Conservation (phyloP, 768 basidiomycete genomes). For the Tricholoma sp. region DNA sequence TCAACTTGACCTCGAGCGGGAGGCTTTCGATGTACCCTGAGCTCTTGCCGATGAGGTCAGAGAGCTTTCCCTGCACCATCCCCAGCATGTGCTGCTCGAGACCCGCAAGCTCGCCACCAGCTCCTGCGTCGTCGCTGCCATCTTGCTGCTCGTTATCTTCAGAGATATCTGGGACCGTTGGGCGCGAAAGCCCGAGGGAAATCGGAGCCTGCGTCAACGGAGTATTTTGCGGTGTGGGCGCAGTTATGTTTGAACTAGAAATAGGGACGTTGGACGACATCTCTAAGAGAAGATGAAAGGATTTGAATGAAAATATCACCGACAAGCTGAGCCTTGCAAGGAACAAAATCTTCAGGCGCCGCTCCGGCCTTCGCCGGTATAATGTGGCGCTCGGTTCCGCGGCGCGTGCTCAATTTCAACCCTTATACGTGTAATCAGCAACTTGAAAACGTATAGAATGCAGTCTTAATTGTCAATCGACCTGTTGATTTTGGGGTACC, state of each 20-base stretch:
- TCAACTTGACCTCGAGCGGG: slow-evolving; percentile 74
- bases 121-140: slow-evolving; percentile 37
- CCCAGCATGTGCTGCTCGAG: slow-evolving; percentile 66
- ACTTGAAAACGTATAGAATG: not conserved
- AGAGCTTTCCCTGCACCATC: slow-evolving; percentile 86
- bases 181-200: slow-evolving; percentile 72
- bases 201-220: slow-evolving; percentile 82
- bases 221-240: slow-evolving; percentile 95
- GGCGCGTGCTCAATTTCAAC: not conserved
- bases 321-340: not conserved
- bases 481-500: not conserved
- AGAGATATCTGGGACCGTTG: slow-evolving; percentile 82
- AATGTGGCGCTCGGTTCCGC: not conserved
- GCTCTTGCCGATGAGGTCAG: slow-evolving; percentile 80
- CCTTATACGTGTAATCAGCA: not conserved
- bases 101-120: slow-evolving; percentile 28
- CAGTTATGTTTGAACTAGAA: slow-evolving; percentile 54
- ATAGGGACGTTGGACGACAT: slow-evolving; percentile 76
- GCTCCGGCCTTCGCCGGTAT: not conserved
- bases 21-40: slow-evolving; percentile 94
- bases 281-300: not conserved
- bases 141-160: slow-evolving; percentile 76
- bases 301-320: not conserved
- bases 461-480: not conserved
- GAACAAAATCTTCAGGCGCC: not conserved